phyloP scores from a whole-genome alignment of 75 land plant genomes.

The Selaginella moellendorffii region DNA sequence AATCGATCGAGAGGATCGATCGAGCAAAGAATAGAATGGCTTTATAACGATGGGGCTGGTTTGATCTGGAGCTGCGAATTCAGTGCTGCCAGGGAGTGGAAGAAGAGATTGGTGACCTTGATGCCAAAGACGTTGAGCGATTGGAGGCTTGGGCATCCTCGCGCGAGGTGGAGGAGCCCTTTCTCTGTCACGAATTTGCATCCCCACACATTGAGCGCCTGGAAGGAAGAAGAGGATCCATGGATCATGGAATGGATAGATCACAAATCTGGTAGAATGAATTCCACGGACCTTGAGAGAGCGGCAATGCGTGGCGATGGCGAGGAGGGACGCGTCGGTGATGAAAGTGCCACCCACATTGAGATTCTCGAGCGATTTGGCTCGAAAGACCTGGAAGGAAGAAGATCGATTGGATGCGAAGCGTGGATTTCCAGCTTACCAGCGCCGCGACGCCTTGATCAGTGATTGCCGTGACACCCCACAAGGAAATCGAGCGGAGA shows the following conservation, averaged over 20 bases:
- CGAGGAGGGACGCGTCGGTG: constrained; percentile 58
- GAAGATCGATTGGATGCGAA: neutral
- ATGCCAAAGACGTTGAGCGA: constrained; percentile 73
- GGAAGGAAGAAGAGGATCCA: constrained; percentile 10
- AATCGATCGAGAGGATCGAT: no score
- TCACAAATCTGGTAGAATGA: neutral
- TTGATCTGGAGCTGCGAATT: neutral
- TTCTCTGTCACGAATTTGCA: constrained; percentile 71
- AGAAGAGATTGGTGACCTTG: neutral
- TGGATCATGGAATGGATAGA: constrained; percentile 2
- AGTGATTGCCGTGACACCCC: constrained; percentile 80
- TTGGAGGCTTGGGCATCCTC: constrained; percentile 48
- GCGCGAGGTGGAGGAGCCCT: constrained; percentile 54
- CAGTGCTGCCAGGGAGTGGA: neutral
- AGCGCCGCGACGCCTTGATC: constrained; percentile 67
- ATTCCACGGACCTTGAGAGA: constrained; percentile 34
- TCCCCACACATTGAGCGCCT: constrained; percentile 75
- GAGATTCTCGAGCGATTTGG: constrained; percentile 52
- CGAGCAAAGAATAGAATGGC: no score
- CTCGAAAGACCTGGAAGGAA: constrained; percentile 44
- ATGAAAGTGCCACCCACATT: constrained; percentile 92
- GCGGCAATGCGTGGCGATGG: constrained; percentile 62
- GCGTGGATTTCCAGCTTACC: constrained; percentile 24
- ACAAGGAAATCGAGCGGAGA: constrained; percentile 58
- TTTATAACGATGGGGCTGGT: no score